Evolutionary conservation across 2,329 filamentous ascomycete genomes (phyloP), one percentile per base, ranked within the genome.

Genomic region (Venturiaceae sp.): DNA sequence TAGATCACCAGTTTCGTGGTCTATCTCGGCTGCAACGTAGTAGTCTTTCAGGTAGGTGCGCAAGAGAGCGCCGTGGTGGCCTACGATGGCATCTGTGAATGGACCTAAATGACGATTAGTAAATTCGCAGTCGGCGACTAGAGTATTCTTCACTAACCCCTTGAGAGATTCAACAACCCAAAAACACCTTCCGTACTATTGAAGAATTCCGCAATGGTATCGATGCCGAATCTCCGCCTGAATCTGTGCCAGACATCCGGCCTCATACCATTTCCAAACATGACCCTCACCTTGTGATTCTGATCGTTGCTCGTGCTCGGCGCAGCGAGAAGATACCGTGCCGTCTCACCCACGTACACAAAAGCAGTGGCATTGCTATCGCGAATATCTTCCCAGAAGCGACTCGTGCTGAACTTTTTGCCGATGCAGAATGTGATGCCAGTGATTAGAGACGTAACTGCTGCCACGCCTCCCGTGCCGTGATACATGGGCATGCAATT

Each of bases 401-500:
- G 77, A 0, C 82, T 80, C 1, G 81, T 83, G 61, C 83, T 87
- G 74, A 92, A 92, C 67, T 80, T 83, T 57, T 80, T 80, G 21
- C 82, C 83, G 37, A 88, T 78, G 65, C 83, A 86, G 34, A 86
- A 71, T 0, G 83, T 84, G 9, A 79, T 62, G 2, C 83, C 80
- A 3, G 71, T 72, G 4, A 83, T 65, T 61, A 89, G 71, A 64
- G 80, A 81, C 4, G 71, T 72, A 55, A 86, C 77, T 33, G 80
- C 76, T 5, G 75, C 77, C 34, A 87, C 82, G 19, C 81, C 81
- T 6, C 87, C 87, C 0, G 88, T 91, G 14, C 86, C 87, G 68
- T 92, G 88, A 66, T 90, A 91, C 33, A 89, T 73, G 0, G 83
- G 87, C 87, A 91, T 91, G 69, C 85, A 88, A 66, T 84, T 81